A percentile compares a stretch with the other conserved stretches of the same genome.
Evolutionary conservation across 1,139 yeast species (phyloP).

Genomic region (Yamadazyma taylorii): DNA sequence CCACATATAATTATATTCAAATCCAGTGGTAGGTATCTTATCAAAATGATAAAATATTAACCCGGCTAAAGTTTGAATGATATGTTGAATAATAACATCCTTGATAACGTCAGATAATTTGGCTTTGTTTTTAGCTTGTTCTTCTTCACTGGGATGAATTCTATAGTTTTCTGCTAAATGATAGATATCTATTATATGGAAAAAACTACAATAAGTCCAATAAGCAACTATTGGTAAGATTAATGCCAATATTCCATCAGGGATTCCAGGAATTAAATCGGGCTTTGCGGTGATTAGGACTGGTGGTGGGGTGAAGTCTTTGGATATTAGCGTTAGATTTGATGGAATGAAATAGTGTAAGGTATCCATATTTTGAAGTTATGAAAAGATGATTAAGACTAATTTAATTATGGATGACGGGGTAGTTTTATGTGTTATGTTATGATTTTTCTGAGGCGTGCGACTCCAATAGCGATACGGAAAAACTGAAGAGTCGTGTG

Average conservation of each 20-base stretch:
- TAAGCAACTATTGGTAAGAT: slow-evolving; percentile 76
- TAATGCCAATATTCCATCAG: slow-evolving; percentile 75
- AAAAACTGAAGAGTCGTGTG: too few species aligned
- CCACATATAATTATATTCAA: slow-evolving; percentile 73
- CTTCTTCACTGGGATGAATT: slow-evolving; percentile 90
- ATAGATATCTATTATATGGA: slow-evolving; percentile 71
- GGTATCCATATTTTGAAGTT: background rate
- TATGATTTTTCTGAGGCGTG: too few species aligned
- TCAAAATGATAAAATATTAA: slow-evolving; percentile 54
- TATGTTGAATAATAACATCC: slow-evolving; percentile 83
- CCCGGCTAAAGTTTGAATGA: slow-evolving; percentile 78
- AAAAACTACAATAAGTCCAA: slow-evolving; percentile 75
- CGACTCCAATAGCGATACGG: too few species aligned
- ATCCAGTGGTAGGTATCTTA: slow-evolving; percentile 67
- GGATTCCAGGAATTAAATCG: slow-evolving; percentile 53
- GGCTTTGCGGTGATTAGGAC: slow-evolving; percentile 26
- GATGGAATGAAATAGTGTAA: slow-evolving; percentile 2
- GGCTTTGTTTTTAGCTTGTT: slow-evolving; percentile 71
- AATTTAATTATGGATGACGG: too few species aligned
- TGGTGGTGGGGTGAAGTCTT: slow-evolving; percentile 14
- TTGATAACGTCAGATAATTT: slow-evolving; percentile 64
- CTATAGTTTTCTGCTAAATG: slow-evolving; percentile 79
- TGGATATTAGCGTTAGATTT: slow-evolving; percentile 16
- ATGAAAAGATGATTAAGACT: too few species aligned
- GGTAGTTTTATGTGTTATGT: too few species aligned